phyloP scores from a whole-genome alignment of 768 basidiomycete species.

The Boletus reticulatus region DNA sequence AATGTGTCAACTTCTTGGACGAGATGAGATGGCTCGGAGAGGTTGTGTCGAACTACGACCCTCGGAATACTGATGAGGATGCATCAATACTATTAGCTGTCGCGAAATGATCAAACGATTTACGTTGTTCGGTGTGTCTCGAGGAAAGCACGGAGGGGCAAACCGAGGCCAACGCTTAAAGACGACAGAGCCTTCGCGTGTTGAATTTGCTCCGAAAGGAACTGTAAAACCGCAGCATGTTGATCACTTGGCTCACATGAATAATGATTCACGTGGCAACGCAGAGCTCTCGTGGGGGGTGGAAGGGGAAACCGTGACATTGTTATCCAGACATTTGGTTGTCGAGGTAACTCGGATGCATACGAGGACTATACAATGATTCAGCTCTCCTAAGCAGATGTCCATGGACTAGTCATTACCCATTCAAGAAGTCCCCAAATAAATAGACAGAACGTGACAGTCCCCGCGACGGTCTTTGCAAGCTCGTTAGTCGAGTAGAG shows the following conservation, averaged over 20 bases:
- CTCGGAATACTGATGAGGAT: constrained; percentile 7
- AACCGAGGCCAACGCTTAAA: constrained; percentile 17
- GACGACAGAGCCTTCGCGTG: constrained; percentile 28
- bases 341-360: constrained; percentile 3
- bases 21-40: background rate
- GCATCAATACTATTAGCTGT: background rate
- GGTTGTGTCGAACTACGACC: background rate
- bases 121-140: constrained; percentile 21
- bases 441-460: constrained; percentile 19
- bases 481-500: constrained; percentile 11
- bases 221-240: constrained; percentile 20
- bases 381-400: constrained; percentile 1
- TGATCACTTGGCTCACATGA: constrained; percentile 13
- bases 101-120: background rate
- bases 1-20: constrained; percentile 4
- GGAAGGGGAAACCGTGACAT: constrained; percentile 11
- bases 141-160: constrained; percentile 21
- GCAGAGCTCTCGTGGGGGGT: background rate
- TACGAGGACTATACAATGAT: constrained; percentile 13
- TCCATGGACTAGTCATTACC: constrained; percentile 5
- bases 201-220: constrained; percentile 28
- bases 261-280: constrained; percentile 1
- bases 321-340: background rate
- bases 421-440: constrained; percentile 25
- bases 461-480: constrained; percentile 9